Evolutionary conservation across 2,329 filamentous ascomycete genomes (phyloP), one percentile per base, ranked within the genome.

Genomic region (Herpotrichia juniperi): DNA sequence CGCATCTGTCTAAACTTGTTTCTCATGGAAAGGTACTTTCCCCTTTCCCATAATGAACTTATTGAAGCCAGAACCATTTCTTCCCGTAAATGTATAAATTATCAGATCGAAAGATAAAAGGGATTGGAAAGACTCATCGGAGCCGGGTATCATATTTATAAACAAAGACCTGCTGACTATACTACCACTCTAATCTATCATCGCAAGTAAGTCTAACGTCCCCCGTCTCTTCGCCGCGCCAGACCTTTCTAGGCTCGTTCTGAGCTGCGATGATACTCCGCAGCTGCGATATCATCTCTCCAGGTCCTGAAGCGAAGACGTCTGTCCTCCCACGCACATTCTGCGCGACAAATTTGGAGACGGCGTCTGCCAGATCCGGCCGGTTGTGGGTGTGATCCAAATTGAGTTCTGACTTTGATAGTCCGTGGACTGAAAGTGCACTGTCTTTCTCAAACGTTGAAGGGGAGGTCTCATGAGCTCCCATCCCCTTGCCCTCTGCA

Each of bases 131-230:
- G n/a, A n/a, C n/a, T n/a, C 26, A 28, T 28, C 26, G 26, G 26
- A 28, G 26, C 12, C 12, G 26, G 31, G 31, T 34, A 34, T 34
- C 31, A 34, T 22, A 40, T 40, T 4, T 40, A 40, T 21, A 40
- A 40, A 39, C 5, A 34, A 34, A n/a, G 9, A 37, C 4, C 34
- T 8, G 16, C 16, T 37, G 6, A n/a, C n/a, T n/a, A n/a, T 37
- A 12, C 34, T 40, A 34, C 58, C 40, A 68, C 12, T 57, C 64
- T 58, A 66, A 57, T 42, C 66, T 54, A 49, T 69, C 64, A 55
- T 70, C 67, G 62, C 67, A 70, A n/a, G 61, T 54, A 37, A 58
- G 62, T 11, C 58, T 58, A 2, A 69, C 56, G 62, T 71, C 65
- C 1, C 49, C 43, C 17, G 45, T 61, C 19, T 62, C 62, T 12